These are phyloP conservation scores for Thelonectria rubi DNA, from an alignment of 2,329 filamentous ascomycete species.

Conservation along the genomic window DNA sequence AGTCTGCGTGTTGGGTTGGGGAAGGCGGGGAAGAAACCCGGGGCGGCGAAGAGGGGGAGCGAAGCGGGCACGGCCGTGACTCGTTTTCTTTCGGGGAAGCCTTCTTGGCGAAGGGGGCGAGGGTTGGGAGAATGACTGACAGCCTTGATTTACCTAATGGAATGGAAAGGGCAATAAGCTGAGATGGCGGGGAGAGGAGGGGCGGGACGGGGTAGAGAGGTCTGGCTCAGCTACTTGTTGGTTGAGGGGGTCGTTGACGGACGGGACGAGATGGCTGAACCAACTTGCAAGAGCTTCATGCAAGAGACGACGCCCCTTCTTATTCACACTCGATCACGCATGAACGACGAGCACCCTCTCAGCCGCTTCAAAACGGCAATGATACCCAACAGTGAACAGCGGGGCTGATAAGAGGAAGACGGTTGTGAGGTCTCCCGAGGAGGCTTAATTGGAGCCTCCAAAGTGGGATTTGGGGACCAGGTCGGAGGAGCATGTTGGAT, in stretches of 20 bases:
- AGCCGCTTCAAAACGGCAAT: slow-evolving; percentile 16
- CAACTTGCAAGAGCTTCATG: background rate
- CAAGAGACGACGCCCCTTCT: slow-evolving; percentile 11
- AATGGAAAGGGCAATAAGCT: slow-evolving; percentile 11
- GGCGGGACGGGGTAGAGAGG: slow-evolving; percentile 3
- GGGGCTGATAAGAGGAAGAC: slow-evolving; percentile 26
- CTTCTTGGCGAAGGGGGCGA: slow-evolving; percentile 1
- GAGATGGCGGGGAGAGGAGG: slow-evolving; percentile 1
- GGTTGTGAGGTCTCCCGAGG: slow-evolving; percentile 1
- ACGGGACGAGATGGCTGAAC: background rate
- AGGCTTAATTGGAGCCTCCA: slow-evolving; percentile 7
- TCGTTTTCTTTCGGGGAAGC: slow-evolving; percentile 11
- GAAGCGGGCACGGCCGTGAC: slow-evolving; percentile 16
- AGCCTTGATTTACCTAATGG: slow-evolving; percentile 24
- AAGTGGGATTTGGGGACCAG: slow-evolving; percentile 14
- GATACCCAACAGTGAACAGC: slow-evolving; percentile 21
- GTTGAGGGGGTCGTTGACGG: slow-evolving; percentile 2
- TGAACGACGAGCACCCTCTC: background rate
- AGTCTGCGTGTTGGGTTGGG: slow-evolving; percentile 21
- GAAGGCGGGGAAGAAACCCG: slow-evolving; percentile 29
- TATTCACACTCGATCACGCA: slow-evolving; percentile 8
- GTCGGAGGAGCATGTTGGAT: background rate
- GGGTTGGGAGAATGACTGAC: slow-evolving; percentile 2
- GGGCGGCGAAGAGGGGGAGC: slow-evolving; percentile 16
- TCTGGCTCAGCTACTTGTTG: slow-evolving; percentile 1